phyloP scores from a whole-genome alignment of 2,329 filamentous ascomycete species.

The Pyrenochaeta sp. region DNA sequence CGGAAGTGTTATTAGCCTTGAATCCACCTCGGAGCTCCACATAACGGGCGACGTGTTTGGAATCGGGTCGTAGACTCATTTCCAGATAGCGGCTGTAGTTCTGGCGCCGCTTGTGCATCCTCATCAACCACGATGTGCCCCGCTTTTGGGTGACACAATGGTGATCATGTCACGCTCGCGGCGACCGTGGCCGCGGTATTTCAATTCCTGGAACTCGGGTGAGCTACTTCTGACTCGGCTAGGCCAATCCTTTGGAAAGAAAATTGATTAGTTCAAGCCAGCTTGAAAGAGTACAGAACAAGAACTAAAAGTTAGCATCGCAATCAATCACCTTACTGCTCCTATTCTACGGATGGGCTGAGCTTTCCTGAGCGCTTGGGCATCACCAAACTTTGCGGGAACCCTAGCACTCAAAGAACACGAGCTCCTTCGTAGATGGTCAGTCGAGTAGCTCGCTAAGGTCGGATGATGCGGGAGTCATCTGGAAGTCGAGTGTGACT shows the following conservation, averaged over 20 bases:
- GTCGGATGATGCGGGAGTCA: too few relatives aligned
- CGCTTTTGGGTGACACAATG: slow-evolving; percentile 3
- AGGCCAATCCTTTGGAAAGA: neutral
- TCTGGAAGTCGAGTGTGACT: too few relatives aligned
- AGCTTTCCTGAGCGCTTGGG: too few relatives aligned
- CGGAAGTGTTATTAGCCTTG: slow-evolving; percentile 3
- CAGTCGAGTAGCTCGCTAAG: too few relatives aligned
- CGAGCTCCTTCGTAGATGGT: too few relatives aligned
- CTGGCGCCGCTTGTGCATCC: neutral
- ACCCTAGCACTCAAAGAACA: too few relatives aligned
- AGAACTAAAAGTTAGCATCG: neutral
- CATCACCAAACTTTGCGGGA: too few relatives aligned
- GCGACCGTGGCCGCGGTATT: slow-evolving; percentile 3
- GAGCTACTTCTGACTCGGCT: neutral
- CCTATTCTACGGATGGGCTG: too few relatives aligned
- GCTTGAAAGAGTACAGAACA: neutral
- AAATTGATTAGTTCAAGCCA: too few relatives aligned
- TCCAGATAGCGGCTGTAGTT: neutral
- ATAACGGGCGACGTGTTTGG: neutral
- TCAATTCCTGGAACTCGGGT: slow-evolving; percentile 1
- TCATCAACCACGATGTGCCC: neutral
- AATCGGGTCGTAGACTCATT: neutral
- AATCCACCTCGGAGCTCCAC: slow-evolving; percentile 8
- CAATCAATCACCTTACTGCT: too few relatives aligned
- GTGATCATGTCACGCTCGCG: slow-evolving; percentile 1